These are phyloP conservation scores for Coelastrella sp. DNA, from an alignment of 139 green algal species.

Conservation along the genomic window DNA sequence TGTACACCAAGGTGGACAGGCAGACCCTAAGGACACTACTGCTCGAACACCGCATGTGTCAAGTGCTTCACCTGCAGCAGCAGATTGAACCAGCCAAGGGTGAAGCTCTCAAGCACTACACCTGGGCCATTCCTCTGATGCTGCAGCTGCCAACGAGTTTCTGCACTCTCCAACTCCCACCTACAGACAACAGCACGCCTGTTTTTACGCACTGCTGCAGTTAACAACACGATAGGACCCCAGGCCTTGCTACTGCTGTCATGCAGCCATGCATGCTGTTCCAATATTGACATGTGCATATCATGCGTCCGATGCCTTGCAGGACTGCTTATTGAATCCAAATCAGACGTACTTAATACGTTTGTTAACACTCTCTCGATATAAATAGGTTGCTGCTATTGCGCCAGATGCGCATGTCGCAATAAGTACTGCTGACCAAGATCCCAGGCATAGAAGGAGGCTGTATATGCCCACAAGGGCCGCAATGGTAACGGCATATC, in stretches of 20 bases:
- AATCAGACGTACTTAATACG: background rate
- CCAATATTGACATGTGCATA: too few species aligned
- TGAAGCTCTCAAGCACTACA: constrained; percentile 27
- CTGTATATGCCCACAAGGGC: background rate
- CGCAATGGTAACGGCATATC: too few species aligned
- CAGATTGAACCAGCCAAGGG: constrained; percentile 43
- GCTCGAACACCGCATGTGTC: background rate
- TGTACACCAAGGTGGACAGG: background rate
- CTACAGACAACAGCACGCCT: constrained; percentile 1
- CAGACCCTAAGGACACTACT: background rate
- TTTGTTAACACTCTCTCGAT: background rate
- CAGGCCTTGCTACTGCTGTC: background rate
- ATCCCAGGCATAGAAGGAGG: background rate
- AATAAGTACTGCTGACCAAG: background rate
- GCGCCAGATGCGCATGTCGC: background rate
- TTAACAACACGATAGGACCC: background rate
- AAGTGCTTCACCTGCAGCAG: background rate
- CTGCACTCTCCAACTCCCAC: background rate
- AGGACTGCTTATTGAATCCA: background rate
- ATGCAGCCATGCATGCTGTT: too few species aligned
- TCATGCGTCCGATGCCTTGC: background rate
- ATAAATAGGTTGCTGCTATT: background rate
- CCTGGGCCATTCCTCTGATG: constrained; percentile 16
- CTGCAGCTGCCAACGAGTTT: constrained; percentile 15
- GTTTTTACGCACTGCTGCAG: background rate